A percentile compares a stretch with the other conserved stretches of the same genome.
phyloP scores from a whole-genome alignment of 495 filamentous ascomycete genomes.

The Hypoxylon lienhwacheense region DNA sequence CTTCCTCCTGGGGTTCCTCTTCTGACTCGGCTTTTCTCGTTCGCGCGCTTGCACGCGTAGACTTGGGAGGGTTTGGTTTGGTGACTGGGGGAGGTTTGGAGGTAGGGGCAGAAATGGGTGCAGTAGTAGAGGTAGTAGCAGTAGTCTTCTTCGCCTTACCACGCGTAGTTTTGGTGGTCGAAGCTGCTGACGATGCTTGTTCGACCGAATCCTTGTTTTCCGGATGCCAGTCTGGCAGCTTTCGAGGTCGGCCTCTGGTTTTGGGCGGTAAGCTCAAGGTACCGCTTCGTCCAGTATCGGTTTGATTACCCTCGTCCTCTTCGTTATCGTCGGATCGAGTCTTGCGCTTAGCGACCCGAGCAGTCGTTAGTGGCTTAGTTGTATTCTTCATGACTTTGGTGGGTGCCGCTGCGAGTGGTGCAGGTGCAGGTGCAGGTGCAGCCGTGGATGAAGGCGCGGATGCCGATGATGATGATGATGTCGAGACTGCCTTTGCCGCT shows the following conservation, averaged over 20 bases:
- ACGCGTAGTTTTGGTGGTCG: conserved; percentile 32
- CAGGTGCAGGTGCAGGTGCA: conserved; percentile 8
- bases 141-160: conserved; percentile 28
- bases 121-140: conserved; percentile 10
- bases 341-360: conserved; percentile 49
- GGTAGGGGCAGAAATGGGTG: conserved; percentile 6
- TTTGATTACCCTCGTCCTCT: conserved; percentile 37
- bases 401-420: conserved; percentile 1
- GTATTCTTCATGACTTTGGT: no score
- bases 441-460: no score
- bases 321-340: conserved; percentile 50
- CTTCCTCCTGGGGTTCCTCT: conserved; percentile 26
- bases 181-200: conserved; percentile 8
- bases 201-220: conserved; percentile 24
- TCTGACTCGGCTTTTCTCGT: conserved; percentile 39
- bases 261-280: conserved; percentile 37
- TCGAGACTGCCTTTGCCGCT: no score
- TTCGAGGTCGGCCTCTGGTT: conserved; percentile 51
- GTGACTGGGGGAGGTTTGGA: conserved; percentile 12
- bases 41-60: conserved; percentile 39
- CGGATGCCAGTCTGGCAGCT: conserved; percentile 27
- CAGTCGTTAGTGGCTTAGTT: conserved; percentile 7
- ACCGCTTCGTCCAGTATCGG: conserved; percentile 24
- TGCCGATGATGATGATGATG: no score
- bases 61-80: conserved; percentile 36